phyloP scores from a whole-genome alignment of 257 asterid genomes.

The Salvia hispanica region DNA sequence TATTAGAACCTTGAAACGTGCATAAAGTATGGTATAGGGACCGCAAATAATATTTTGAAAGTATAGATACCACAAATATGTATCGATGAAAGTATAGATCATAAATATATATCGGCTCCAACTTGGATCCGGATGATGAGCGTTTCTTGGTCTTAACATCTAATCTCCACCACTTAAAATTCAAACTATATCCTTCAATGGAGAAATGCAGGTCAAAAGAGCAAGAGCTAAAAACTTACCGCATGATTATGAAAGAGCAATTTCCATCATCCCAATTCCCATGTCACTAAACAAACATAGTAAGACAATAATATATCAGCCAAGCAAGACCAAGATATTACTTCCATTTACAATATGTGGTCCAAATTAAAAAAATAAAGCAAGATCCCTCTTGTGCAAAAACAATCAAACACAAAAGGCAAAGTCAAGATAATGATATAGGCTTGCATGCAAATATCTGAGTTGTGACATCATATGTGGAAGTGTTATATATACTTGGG shows the following conservation, averaged over 20 bases:
- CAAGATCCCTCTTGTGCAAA: neutral
- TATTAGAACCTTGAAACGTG: no score
- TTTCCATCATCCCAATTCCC: neutral
- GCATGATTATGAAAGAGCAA: neutral
- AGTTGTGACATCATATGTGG: neutral
- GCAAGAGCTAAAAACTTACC: neutral
- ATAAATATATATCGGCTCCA: no score
- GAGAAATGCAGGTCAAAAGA: neutral
- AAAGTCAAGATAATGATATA: conserved; percentile 1
- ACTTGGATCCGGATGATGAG: no score
- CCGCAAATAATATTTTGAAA: no score
- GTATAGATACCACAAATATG: no score
- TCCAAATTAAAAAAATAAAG: neutral
- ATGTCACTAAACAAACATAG: neutral
- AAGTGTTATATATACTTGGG: no score
- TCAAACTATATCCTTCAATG: neutral
- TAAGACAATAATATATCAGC: neutral
- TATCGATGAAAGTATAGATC: no score
- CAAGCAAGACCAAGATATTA: neutral
- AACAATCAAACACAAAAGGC: conserved; percentile 8
- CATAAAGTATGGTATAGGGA: no score
- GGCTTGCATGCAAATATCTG: neutral
- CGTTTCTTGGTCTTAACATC: no score
- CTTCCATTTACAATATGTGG: neutral
- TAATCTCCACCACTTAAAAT: no score